Evolutionary conservation across 1,139 yeast genomes (phyloP), one percentile per base, ranked within the genome.

Genomic region (Scheffersomyces titani): DNA sequence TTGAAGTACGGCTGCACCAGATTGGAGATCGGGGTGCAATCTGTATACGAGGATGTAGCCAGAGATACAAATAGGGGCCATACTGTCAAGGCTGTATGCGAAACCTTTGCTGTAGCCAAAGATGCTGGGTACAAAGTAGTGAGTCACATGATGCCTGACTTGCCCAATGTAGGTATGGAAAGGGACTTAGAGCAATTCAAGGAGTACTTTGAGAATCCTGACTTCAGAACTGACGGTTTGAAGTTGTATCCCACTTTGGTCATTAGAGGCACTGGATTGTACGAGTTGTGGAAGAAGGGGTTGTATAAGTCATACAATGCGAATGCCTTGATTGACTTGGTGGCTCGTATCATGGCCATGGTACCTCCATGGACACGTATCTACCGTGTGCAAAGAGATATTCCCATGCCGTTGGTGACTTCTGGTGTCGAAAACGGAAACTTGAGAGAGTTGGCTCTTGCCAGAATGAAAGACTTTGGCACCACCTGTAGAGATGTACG

Each of bases 341-440:
- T 94, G 52, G 99, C 99, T 0, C 85, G 98, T 66, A 94, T 94
- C 55, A 78, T 94, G 78, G 98, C 98, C 0, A 78, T 94, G 61
- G 98, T 94, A 5, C 99, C 99, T 40, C 99, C 99, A 7, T 94
- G 99, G 99, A 94, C 99, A 5, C 88, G 99, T 77, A 94, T 94
- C 64, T 94, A 94, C 74, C 87, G 99, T 72, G 99, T 94, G 44
- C 99, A 94, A 76, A 85, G 99, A 78, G 99, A 94, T 82, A 94
- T 94, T 57, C 99, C 99, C 30, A 94, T 94, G 99, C 99, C 99
- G 0, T 81, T 94, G 64, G 99, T 94, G 49, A 90, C 98, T 0
- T 90, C 97, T 0, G 99, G 99, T 65, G 99, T 94, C 51, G 99
- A 94, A 67, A 96, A 94, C 72, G 99, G 99, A 67, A 94, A 94